Evolutionary conservation across 441 rosid genomes (phyloP).

Genomic region (Arabidopsis lyrata): DNA sequence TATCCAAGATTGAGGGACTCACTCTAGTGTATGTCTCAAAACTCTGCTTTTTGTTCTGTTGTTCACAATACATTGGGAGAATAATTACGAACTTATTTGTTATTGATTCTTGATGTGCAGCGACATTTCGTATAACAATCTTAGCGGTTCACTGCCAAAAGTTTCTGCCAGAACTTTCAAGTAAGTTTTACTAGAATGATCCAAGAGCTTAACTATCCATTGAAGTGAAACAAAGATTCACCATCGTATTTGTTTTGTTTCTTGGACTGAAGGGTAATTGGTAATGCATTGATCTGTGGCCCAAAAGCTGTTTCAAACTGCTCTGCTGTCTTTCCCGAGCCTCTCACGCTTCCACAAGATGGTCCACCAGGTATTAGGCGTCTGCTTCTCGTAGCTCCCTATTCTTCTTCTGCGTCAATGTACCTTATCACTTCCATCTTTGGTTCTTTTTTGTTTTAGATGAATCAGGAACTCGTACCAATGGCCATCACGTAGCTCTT

Average conservation of each 20-base stretch:
- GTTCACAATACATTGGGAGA: not conserved
- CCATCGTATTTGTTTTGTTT: constrained; percentile 22
- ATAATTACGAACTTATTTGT: not conserved
- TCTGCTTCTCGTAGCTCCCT: not conserved
- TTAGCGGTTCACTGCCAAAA: constrained; percentile 87
- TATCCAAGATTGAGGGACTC: constrained; percentile 80
- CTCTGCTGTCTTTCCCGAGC: constrained; percentile 83
- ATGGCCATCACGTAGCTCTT: constrained; percentile 69
- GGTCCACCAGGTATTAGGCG: constrained; percentile 55
- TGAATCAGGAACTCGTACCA: constrained; percentile 59
- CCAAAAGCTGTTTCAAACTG: constrained; percentile 69
- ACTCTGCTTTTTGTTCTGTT: constrained; percentile 13
- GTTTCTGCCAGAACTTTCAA: constrained; percentile 87
- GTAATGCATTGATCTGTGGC: constrained; percentile 84
- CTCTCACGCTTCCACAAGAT: constrained; percentile 84
- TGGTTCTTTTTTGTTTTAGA: constrained; percentile 39
- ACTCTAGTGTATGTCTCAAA: constrained; percentile 73
- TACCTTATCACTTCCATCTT: constrained; percentile 11
- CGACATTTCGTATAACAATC: constrained; percentile 86
- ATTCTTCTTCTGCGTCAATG: not conserved
- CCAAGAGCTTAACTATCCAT: not conserved
- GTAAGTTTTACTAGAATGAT: constrained; percentile 50
- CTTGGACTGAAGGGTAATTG: constrained; percentile 61
- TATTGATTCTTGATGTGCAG: constrained; percentile 52
- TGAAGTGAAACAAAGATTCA: constrained; percentile 22